These are phyloP conservation scores for Kwoniella pini DNA, from an alignment of 768 basidiomycete genomes.

Conservation along the genomic window DNA sequence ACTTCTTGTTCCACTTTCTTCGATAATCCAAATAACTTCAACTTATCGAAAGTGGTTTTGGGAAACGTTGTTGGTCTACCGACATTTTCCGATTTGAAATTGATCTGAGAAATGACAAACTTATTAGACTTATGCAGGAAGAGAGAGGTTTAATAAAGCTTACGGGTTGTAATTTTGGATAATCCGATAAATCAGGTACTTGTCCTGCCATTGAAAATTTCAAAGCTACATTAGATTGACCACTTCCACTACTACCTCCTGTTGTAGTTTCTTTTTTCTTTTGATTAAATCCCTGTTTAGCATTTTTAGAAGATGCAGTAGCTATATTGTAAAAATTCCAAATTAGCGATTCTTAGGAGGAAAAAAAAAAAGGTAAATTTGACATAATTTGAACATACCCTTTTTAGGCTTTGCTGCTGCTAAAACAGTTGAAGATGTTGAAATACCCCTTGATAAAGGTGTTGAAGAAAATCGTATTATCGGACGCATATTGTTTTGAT, in stretches of 20 bases:
- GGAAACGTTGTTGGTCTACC: constrained; percentile 41
- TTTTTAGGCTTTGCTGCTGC: constrained; percentile 32
- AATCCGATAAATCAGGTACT: constrained; percentile 23
- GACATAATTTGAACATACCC: constrained; percentile 10
- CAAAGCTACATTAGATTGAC: constrained; percentile 8
- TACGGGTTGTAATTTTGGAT: constrained; percentile 23
- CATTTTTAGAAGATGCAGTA: constrained; percentile 1
- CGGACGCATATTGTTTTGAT: constrained; percentile 14
- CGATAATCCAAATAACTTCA: constrained; percentile 72
- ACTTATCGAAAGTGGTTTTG: constrained; percentile 32
- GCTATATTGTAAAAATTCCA: constrained; percentile 9
- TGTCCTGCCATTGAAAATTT: constrained; percentile 21
- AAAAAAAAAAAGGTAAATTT: too few relatives aligned
- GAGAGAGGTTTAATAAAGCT: too few relatives aligned
- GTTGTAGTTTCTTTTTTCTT: constrained; percentile 19
- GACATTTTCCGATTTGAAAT: constrained; percentile 22
- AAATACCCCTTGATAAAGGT: constrained; percentile 24
- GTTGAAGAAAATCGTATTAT: constrained; percentile 20
- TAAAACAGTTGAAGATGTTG: constrained; percentile 22
- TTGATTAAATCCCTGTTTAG: constrained; percentile 19
- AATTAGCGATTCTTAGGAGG: too few relatives aligned
- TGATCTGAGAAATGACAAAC: constrained; percentile 3
- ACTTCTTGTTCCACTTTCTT: constrained; percentile 72
- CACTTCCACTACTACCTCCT: constrained; percentile 20
- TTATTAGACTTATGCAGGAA: too few relatives aligned